Evolutionary conservation across 305 asterid species (phyloP), one percentile per base, ranked within the genome.

Genomic region (Fraxinus paxiana): DNA sequence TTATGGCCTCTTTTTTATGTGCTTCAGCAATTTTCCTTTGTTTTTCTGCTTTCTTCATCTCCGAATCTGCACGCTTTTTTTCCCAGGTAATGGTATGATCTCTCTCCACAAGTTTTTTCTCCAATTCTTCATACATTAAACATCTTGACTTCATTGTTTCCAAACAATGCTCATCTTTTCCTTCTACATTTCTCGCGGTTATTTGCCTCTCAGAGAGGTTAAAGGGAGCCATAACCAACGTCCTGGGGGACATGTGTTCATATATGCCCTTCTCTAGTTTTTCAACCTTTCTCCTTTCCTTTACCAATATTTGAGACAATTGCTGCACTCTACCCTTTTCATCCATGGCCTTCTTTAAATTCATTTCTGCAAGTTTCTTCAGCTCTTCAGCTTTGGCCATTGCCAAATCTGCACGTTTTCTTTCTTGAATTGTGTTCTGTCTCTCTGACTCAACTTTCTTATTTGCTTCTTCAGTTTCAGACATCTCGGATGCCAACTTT

Each of bases 391-490:
- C 89, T 86, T 89, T 86, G 73, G 85, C 85, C 83, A 76, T 87
- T 31, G 88, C 91, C 84, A 75, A 69, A 72, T 89, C 95, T 59
- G 94, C 96, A 73, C 87, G 86, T 72, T 88, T 86, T 83, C 89
- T 90, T 88, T 93, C 95, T 85, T 76, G 84, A 79, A 38, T 75
- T 18, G 84, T 82, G 70, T 83, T 89, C 82, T 86, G 89, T 84
- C 78, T 90, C 84, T 95, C 98, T 33, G 80, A 81, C 77, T 86
- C 93, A 34, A 87, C 86, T 85, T 87, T 85, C 90, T 85, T 91
- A 34, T 82, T 86, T 28, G 87, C 90, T 59, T 88, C 89, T 85
- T 85, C 97, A 76, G 80, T 81, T 83, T 88, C 90, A 48, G 92
- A 83, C 43, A 71, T 89, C 83, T 85, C 88, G 77, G 56, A 75